Base-by-base conservation (phyloP, 352 stramenopile species). In the Phytophthora sp. region DNA sequence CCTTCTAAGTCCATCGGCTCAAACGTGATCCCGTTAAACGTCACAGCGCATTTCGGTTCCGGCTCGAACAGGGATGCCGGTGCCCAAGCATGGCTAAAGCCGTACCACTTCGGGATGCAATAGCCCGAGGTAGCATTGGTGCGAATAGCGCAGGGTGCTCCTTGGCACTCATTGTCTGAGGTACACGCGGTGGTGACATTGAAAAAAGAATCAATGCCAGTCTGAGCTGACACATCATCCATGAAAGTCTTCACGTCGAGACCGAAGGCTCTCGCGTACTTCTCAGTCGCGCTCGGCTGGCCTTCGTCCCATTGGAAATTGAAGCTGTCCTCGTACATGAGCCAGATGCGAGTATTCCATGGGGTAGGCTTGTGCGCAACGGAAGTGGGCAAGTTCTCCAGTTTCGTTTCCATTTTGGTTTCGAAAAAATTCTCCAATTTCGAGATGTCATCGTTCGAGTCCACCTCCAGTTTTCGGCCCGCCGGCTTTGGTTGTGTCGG, bases 321-420 rank as follows among this genome's bases (percentile, higher is more conserved):
- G 69, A 91, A 89, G 49, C 79, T 70, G 72, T 91, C 82, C 17
- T 74, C 59, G 71, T 82, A 88, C 18, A 62, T 72, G 3, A 77
- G 71, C 77, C 79, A 91, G 76, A 88, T 89, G 54, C 69, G 77
- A 24, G 61, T 70, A 2, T 71, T 43, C 79, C 79, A 88, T n/a
- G 76, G 76, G n/a, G 67, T 24, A 1, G 55, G 46, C 13, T 26
- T 48, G 30, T 37, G 30, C 7, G 62, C 48, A 4, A 51, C 55
- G 11, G 26, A 0, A 3, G 49, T 79, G 2, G 66, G 57, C 4
- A 79, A 41, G 17, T 76, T 45, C 18, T 66, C 61, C 9, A 38
- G 32, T 5, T 38, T 38, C 32, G 32, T 38, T 15, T 38, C 32
- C 32, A 38, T 5, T 5, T 2, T 10, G 9, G 37, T 59, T 17